These are phyloP conservation scores for Metarhizium anisopliae DNA, from an alignment of 2,329 filamentous ascomycete genomes.

Conservation along the genomic window DNA sequence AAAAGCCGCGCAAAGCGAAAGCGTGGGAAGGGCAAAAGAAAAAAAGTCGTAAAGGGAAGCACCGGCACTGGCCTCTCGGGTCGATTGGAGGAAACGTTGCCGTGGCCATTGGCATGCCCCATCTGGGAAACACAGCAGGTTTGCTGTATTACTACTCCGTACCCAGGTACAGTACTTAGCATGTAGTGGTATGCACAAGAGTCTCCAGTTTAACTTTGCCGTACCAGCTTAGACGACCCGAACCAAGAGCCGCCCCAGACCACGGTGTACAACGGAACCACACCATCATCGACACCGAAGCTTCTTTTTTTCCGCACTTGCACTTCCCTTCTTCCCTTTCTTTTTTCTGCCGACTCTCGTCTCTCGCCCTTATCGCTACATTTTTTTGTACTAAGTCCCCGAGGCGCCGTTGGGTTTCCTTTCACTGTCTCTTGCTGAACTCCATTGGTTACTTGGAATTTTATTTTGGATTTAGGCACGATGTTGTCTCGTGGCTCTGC, in stretches of 20 bases:
- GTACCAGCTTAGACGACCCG: neutral
- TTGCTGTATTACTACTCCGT: no score
- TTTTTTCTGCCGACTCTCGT: neutral
- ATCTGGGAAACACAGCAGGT: no score
- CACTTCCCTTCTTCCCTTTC: neutral
- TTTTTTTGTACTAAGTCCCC: neutral
- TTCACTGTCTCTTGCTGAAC: conserved; percentile 2
- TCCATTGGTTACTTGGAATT: neutral
- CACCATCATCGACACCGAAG: conserved; percentile 4
- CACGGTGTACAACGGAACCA: neutral
- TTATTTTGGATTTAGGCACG: conserved; percentile 16
- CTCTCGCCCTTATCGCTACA: neutral
- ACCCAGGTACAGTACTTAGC: neutral
- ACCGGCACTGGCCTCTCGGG: neutral
- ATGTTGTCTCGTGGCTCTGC: conserved; percentile 53
- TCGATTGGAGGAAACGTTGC: conserved; percentile 5
- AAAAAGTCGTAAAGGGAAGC: conserved; percentile 1
- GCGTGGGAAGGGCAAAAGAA: neutral
- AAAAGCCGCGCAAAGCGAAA: neutral
- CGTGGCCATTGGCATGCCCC: neutral
- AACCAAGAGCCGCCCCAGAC: neutral
- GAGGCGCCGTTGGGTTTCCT: neutral
- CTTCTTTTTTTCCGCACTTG: conserved; percentile 2
- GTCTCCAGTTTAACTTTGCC: neutral
- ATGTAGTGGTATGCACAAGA: neutral